Percentiles rank a stretch among this genome's conserved stretches.
Evolutionary conservation across 148 eudicot genomes (phyloP).

Genomic region (Hydrangea macrophylla): DNA sequence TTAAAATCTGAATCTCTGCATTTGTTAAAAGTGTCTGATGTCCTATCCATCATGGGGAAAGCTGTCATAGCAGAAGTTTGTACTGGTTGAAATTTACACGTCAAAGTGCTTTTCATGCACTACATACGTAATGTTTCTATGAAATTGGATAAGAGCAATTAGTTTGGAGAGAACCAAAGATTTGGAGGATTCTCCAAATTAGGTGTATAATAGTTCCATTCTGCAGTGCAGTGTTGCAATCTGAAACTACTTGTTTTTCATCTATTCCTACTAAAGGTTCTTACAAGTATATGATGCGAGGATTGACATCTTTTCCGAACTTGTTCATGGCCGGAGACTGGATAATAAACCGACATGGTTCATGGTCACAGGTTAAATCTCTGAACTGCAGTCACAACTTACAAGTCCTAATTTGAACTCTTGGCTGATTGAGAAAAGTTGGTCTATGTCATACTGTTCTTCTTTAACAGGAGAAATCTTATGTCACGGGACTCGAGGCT

Average conservation of each 20-base stretch:
- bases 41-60: no score
- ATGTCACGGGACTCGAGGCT: conserved; percentile 75
- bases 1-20: no score
- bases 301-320: conserved; percentile 70
- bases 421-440: not conserved
- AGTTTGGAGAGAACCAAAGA: not conserved
- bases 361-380: conserved; percentile 62
- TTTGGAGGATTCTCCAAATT: not conserved
- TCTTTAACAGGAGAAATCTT: conserved; percentile 53
- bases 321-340: conserved; percentile 84
- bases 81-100: no score
- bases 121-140: not conserved
- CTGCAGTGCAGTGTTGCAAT: not conserved
- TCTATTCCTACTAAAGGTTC: conserved; percentile 39
- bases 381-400: not conserved
- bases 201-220: not conserved
- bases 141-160: not conserved
- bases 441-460: not conserved
- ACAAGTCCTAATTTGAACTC: not conserved
- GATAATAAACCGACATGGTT: conserved; percentile 70
- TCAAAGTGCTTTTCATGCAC: not conserved
- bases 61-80: no score
- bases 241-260: not conserved
- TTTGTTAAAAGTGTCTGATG: no score
- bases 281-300: conserved; percentile 65